Percentiles rank a stretch among this genome's conserved stretches.
Conservation (phyloP, 176 grass and related monocot genomes). For the Saccharum spontaneum region DNA sequence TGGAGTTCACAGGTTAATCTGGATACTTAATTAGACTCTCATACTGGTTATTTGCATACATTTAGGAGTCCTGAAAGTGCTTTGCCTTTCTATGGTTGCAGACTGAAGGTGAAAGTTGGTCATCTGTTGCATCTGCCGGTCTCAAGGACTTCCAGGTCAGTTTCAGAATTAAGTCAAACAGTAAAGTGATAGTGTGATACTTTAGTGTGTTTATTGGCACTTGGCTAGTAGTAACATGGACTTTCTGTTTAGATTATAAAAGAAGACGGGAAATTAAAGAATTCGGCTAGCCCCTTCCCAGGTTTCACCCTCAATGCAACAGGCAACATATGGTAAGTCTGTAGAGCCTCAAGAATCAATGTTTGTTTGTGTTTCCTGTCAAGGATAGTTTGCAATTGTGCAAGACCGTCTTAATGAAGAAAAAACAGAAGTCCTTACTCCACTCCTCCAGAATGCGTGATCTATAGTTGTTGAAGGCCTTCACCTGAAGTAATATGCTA, state of each 20-base stretch:
- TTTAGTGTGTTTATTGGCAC: neutral
- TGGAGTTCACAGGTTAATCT: slow-evolving; percentile 77
- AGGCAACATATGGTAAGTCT: slow-evolving; percentile 68
- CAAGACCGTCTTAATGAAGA: neutral
- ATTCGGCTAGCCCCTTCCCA: slow-evolving; percentile 55
- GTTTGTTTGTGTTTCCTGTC: slow-evolving; percentile 1
- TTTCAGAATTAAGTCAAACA: slow-evolving; percentile 22
- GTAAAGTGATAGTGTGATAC: neutral
- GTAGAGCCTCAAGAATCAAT: slow-evolving; percentile 12
- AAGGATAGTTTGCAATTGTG: neutral
- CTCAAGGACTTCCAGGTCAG: slow-evolving; percentile 81
- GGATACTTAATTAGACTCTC: neutral
- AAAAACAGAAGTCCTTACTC: neutral
- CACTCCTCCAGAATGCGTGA: neutral
- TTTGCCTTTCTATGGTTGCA: slow-evolving; percentile 32
- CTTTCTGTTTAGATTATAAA: slow-evolving; percentile 53
- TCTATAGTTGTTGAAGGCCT: neutral
- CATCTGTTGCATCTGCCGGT: slow-evolving; percentile 62
- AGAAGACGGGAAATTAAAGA: slow-evolving; percentile 58
- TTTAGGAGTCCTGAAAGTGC: neutral
- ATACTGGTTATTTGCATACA: neutral
- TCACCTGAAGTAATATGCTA: neutral
- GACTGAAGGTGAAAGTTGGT: slow-evolving; percentile 71
- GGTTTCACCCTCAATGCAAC: slow-evolving; percentile 58
- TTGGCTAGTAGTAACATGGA: neutral